Evolutionary conservation across 2,329 filamentous ascomycete species (phyloP), one percentile per base, ranked within the genome.

Genomic region (Alternaria sp.): DNA sequence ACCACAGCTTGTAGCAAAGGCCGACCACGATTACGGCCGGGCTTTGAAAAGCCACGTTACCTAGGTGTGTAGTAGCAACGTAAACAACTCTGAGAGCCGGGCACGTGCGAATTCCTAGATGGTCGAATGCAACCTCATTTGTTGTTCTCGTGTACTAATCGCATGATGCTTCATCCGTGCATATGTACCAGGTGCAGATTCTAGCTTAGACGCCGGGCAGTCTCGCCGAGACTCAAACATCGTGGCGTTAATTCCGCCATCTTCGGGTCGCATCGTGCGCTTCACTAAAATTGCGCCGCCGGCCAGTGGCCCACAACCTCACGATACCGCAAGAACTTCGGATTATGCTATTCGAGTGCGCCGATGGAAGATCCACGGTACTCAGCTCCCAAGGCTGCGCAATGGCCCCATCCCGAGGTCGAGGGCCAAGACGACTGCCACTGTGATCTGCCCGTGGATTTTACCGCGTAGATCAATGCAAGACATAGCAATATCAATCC

Each of bases 271-370:
- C 39, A 42, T 42, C 20, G 39, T 36, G 42, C 30, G 44, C 44
- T 36, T 38, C 51, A 41, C 51, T 56, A 56, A 51, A 12, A 41
- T 44, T 47, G 52, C 52, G 53, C 53, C 53, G 53, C 41, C 57
- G 57, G 47, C 48, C 22, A 60, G n/a, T 20, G 34, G 28, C 51
- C 54, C 46, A 57, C 56, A 42, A 49, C 57, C 30, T 51, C 53
- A 60, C 57, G 16, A 57, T 60, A 51, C 32, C 53, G 57, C 53
- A 53, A 49, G 30, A 56, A 56, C 51, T 44, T 56, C 57, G 57
- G 57, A 32, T 26, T 18, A 39, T 41, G 38, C 18, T 47, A 11
- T 39, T 30, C 38, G 36, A 48, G 41, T 54, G 32, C 8, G 20
- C 22, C 32, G n/a, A 56, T 22, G 26, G 41, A 46, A 43, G 36